phyloP scores from a whole-genome alignment of 2,329 filamentous ascomycete genomes.

The Aspergillus sojae region DNA sequence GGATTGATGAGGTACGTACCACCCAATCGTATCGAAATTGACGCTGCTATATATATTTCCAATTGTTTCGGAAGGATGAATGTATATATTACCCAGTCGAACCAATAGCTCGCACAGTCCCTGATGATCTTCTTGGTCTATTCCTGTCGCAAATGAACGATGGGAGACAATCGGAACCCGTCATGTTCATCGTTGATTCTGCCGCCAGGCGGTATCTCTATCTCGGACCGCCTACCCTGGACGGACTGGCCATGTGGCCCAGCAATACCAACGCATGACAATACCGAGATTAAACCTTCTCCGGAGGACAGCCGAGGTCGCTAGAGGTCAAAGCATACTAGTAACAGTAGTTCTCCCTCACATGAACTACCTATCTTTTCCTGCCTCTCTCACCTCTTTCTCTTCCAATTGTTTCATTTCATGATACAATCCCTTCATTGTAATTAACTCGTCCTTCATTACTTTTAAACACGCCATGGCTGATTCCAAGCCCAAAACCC shows the following conservation, averaged over 20 bases:
- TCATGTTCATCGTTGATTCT: neutral
- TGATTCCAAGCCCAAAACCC: slow-evolving; percentile 33
- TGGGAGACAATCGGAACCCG: neutral
- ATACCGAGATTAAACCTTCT: neutral
- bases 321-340: too few relatives aligned
- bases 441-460: neutral
- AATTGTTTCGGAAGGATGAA: neutral
- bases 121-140: neutral
- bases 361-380: neutral
- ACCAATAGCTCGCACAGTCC: neutral
- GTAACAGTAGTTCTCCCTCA: neutral
- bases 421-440: neutral
- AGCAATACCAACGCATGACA: slow-evolving; percentile 2
- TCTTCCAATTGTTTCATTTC: slow-evolving; percentile 11
- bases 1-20: neutral
- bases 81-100: neutral
- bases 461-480: slow-evolving; percentile 32
- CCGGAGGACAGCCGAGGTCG: neutral
- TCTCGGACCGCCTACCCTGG: neutral
- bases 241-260: neutral
- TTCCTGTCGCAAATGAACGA: neutral
- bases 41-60: neutral
- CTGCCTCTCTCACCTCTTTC: neutral
- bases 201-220: neutral
- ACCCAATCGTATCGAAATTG: neutral